phyloP scores from a whole-genome alignment of 2,329 filamentous ascomycete genomes.

The Aspergillus pseudoviridinutans region DNA sequence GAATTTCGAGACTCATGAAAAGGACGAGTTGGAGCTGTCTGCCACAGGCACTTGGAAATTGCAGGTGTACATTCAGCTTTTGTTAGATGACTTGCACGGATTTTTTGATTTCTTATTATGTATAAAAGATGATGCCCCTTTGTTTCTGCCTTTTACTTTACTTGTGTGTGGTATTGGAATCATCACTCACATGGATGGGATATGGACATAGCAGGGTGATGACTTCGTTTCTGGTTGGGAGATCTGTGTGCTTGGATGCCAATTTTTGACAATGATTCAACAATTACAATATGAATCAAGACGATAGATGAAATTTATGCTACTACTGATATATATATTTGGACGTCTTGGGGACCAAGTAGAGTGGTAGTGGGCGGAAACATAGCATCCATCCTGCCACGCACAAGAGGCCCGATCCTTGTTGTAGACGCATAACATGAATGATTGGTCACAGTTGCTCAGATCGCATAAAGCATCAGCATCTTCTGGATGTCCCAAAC shows the following conservation, averaged over 20 bases:
- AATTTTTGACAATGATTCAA: neutral
- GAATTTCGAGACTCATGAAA: constrained; percentile 7
- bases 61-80: neutral
- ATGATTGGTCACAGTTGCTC: neutral
- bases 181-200: neutral
- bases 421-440: neutral
- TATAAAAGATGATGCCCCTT: constrained; percentile 12
- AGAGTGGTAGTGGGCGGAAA: neutral
- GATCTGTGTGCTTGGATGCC: neutral
- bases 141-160: constrained; percentile 1
- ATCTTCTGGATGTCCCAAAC: too few species aligned
- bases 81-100: neutral
- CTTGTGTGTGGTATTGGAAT: neutral
- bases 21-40: constrained; percentile 5
- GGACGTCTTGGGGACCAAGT: neutral
- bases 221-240: neutral
- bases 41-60: neutral
- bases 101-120: constrained; percentile 2
- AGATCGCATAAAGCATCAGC: too few species aligned
- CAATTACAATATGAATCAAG: neutral
- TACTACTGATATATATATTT: neutral
- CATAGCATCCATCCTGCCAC: neutral
- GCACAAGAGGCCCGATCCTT: neutral
- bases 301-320: neutral
- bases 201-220: neutral